A percentile compares a stretch with the other conserved stretches of the same genome.
Evolutionary conservation across 768 basidiomycete genomes (phyloP).

Genomic region (Phanerochaete sordida): DNA sequence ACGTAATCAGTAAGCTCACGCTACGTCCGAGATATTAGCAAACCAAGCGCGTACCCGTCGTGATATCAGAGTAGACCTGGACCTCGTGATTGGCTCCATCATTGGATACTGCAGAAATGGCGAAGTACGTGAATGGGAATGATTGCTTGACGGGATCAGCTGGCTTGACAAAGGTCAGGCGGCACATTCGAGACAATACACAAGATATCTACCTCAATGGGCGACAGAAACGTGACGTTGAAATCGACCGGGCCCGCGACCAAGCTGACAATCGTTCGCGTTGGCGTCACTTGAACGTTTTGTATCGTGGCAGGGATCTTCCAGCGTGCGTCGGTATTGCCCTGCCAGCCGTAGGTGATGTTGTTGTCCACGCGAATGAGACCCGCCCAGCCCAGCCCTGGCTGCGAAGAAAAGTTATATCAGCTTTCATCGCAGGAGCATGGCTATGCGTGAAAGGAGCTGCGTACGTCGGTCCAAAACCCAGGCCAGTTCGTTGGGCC

Average conservation of each 20-base stretch:
- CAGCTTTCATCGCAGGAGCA: too few species aligned
- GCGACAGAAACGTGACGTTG: constrained; percentile 35
- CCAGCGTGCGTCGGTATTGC: constrained; percentile 1
- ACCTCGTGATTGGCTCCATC: constrained; percentile 31
- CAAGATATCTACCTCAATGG: constrained; percentile 35
- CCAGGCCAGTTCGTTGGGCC: too few species aligned
- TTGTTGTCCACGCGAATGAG: constrained; percentile 12
- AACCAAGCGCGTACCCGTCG: constrained; percentile 22
- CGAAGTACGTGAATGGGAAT: constrained; percentile 36
- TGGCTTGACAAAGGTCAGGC: constrained; percentile 21
- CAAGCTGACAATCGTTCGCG: constrained; percentile 29
- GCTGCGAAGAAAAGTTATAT: too few species aligned
- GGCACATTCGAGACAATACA: too few species aligned
- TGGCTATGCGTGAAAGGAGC: too few species aligned
- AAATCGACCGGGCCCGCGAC: constrained; percentile 33
- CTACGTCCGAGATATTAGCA: too few species aligned
- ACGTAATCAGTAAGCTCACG: too few species aligned
- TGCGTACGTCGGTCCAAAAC: too few species aligned
- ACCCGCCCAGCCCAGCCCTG: constrained; percentile 7
- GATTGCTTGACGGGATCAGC: constrained; percentile 35
- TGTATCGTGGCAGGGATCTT: constrained; percentile 17
- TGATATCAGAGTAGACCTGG: constrained; percentile 38
- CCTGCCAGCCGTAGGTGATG: constrained; percentile 15
- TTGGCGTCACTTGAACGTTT: constrained; percentile 29
- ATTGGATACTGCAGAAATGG: constrained; percentile 24